Conservation (phyloP, 73 alveolate species). For the Paramecium primaurelia region DNA sequence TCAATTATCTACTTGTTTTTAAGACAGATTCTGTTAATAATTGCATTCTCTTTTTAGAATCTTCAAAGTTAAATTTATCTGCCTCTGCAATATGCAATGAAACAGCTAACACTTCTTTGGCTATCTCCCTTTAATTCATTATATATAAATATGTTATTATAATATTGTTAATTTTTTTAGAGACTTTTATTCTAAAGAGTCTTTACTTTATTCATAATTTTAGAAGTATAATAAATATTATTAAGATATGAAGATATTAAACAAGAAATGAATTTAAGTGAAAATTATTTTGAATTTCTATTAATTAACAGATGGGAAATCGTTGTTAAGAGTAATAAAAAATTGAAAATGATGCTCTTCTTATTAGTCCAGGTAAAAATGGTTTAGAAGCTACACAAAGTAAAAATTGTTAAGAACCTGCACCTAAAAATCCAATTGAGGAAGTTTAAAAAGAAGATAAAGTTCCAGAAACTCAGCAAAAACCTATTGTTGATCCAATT, state of each 20-base stretch:
- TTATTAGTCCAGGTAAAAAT: not conserved
- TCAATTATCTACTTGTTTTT: not conserved
- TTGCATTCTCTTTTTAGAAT: slow-evolving; percentile 33
- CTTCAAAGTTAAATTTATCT: not conserved
- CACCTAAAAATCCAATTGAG: no score
- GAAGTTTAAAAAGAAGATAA: no score
- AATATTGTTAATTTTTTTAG: not conserved
- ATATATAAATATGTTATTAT: not conserved
- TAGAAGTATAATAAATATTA: not conserved
- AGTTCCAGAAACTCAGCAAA: no score
- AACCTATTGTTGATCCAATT: not conserved
- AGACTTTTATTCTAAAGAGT: not conserved
- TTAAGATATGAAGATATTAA: not conserved
- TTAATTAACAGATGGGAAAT: not conserved
- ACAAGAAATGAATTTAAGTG: not conserved
- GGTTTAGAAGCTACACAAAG: no score
- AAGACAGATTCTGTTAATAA: not conserved
- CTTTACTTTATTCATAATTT: not conserved
- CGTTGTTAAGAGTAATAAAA: not conserved
- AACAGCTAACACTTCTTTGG: slow-evolving; percentile 48
- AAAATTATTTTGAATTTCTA: not conserved
- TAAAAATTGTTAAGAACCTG: no score
- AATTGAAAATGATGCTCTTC: not conserved
- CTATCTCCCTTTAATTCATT: slow-evolving; percentile 5
- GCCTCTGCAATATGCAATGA: slow-evolving; percentile 36